Conservation (phyloP, 192 early-diverging fungal genomes). For the Coemansia sp. region DNA sequence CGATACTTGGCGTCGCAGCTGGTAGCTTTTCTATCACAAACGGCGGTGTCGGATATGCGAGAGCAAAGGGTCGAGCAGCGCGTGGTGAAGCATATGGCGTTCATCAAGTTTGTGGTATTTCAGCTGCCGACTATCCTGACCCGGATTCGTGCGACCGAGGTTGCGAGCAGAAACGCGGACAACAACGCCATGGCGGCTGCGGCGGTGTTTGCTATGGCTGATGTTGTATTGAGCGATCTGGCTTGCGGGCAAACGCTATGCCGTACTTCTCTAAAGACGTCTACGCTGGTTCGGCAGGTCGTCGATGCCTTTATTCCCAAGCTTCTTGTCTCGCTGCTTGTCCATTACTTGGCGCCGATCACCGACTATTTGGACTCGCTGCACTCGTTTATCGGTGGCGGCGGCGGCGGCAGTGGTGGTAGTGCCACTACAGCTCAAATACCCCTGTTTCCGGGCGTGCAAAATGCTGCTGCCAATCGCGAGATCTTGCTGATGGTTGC, state of each 20-base stretch:
- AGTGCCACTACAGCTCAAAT: neutral
- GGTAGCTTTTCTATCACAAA: neutral
- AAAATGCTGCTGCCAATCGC: constrained; percentile 12
- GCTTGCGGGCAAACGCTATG: neutral
- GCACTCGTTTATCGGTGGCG: neutral
- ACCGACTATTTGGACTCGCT: constrained; percentile 16
- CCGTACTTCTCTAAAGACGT: neutral
- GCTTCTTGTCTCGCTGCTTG: constrained; percentile 18
- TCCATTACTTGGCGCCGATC: constrained; percentile 1
- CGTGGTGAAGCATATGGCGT: constrained; percentile 24
- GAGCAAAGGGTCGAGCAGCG: constrained; percentile 21
- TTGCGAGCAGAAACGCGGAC: neutral
- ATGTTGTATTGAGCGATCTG: constrained; percentile 28
- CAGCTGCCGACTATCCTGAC: constrained; percentile 32
- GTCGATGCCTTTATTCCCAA: constrained; percentile 16
- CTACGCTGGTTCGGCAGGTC: constrained; percentile 8
- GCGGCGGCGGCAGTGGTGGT: no score
- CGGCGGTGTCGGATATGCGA: neutral
- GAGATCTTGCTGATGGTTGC: constrained; percentile 23
- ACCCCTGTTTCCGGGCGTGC: constrained; percentile 22
- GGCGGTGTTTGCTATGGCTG: constrained; percentile 25
- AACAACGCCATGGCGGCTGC: neutral
- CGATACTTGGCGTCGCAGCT: constrained; percentile 19
- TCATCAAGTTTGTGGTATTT: constrained; percentile 44
- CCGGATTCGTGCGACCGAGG: neutral